A percentile compares a stretch with the other conserved stretches of the same genome.
Conservation (phyloP, 371 early-diverging fungal species). For the Paramicrosporidium saccamoebae region DNA sequence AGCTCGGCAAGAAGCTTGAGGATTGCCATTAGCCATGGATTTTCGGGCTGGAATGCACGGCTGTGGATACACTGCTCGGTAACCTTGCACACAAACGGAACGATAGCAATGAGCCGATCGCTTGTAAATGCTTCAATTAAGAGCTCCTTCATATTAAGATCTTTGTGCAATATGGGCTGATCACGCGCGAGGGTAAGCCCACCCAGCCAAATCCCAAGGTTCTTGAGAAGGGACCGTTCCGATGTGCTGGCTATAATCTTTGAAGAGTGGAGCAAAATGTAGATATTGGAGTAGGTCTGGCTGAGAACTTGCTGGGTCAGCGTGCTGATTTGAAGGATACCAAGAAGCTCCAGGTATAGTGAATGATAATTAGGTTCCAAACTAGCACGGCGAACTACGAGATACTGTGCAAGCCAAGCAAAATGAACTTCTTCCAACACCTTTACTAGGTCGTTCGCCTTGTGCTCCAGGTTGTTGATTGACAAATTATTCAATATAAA, state of each 20-base stretch:
- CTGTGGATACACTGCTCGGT: slow-evolving; percentile 49
- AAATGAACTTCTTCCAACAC: slow-evolving; percentile 20
- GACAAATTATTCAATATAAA: slow-evolving; percentile 87
- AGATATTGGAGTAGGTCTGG: slow-evolving; percentile 57
- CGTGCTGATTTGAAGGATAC: slow-evolving; percentile 16
- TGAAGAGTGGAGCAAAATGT: slow-evolving; percentile 56
- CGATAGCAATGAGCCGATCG: slow-evolving; percentile 58
- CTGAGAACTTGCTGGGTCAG: slow-evolving; percentile 34
- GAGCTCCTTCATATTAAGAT: slow-evolving; percentile 66
- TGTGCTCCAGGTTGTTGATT: slow-evolving; percentile 37
- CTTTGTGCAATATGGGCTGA: slow-evolving; percentile 64
- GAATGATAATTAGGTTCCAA: slow-evolving; percentile 77
- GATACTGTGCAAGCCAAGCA: slow-evolving; percentile 64
- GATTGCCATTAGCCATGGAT: slow-evolving; percentile 89
- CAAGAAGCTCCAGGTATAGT: slow-evolving; percentile 42
- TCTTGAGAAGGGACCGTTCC: slow-evolving; percentile 62
- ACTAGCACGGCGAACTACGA: slow-evolving; percentile 70
- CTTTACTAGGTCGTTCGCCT: slow-evolving; percentile 35
- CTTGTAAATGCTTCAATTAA: slow-evolving; percentile 59
- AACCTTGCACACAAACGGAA: slow-evolving; percentile 92
- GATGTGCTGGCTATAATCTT: slow-evolving; percentile 58
- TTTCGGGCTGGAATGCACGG: slow-evolving; percentile 68
- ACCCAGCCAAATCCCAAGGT: slow-evolving; percentile 85
- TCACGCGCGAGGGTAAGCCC: slow-evolving; percentile 74
- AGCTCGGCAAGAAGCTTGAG: slow-evolving; percentile 60